Evolutionary conservation across 2,329 filamentous ascomycete species (phyloP), one percentile per base, ranked within the genome.

Genomic region (Neofusicoccum cordaticola): DNA sequence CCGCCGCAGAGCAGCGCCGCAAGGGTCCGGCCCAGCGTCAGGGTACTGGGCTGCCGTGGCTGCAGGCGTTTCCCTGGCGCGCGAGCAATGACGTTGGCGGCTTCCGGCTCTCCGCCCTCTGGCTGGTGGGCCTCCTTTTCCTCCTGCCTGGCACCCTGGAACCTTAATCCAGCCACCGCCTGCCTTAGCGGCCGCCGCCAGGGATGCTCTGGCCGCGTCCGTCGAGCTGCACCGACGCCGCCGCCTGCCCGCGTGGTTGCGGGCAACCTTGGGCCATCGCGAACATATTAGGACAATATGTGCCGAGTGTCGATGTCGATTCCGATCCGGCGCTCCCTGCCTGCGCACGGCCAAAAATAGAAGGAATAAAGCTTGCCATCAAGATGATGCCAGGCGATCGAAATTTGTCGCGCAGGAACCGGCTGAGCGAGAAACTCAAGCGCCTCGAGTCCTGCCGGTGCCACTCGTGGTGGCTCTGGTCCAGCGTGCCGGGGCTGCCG

Each of bases 21-120:
- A 60, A 60, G 56, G 56, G 56, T 47, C 56, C 56, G 56, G 56
- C 56, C 56, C 56, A 60, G 56, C 42, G 22, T 37, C 56, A 60
- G 31, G 56, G 56, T 60, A 60, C 56, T 60, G 56, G 56, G 44
- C 34, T 22, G 27, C 27, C 11, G 15, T 13, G 31, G 17, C 42
- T 19, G 42, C 56, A 60, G 56, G 56, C 12, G 3, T 12, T 58
- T 60, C 56, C 56, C 42, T 60, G 56, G 5, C 27, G 37, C 11
- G 22, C n/a, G 37, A 11, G 7, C 37, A 45, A 19, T 60, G 56
- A 60, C 56, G 56, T 60, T 60, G 22, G 56, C 56, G 41, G 27
- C 56, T 45, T 47, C 41, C 56, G 56, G 41, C 42, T 37, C 56
- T 60, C 56, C 56, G 56, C 56, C 41, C 8, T 22, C 22, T 22